Evolutionary conservation across 75 land plant genomes (phyloP), one percentile per base, ranked within the genome.

Genomic region (Pinus taeda): DNA sequence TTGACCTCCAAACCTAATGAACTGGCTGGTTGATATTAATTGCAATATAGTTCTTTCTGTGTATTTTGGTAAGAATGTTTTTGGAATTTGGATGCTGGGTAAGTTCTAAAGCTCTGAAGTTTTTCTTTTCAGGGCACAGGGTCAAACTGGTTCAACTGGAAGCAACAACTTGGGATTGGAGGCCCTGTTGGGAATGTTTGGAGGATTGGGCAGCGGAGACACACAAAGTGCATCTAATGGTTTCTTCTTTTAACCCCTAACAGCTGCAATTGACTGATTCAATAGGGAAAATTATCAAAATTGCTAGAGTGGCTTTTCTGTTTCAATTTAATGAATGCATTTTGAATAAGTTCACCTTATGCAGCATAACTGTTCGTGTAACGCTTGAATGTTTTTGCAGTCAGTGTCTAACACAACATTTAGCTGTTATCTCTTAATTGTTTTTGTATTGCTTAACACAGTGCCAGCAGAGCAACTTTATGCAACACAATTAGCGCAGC

Each of bases 401-500:
- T 49, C 55, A 49, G 1, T 69, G 22, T 2, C 49, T 36, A 3
- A 42, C 3, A n/a, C 8, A 21, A 11, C 11, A 69, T 69, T 8
- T n/a, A 6, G 0, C 39, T 7, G 53, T 57, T 30, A 24, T 7
- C 18, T 57, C 33, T 59, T 55, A 26, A 57, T 15, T 30, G 26
- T 33, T 60, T 56, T 45, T 57, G 15, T 9, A 24, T 75, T 57
- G 75, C 75, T 81, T n/a, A 80, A 73, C 64, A 72, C 87, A 79
- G 90, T 93, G 37, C 91, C 97, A n/a, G 94, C 96, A 24, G 98
- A 95, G 79, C 83, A 95, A 67, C 91, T 88, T 1, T 95, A 93
- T 82, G 98, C 96, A 67, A 78, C 92, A 20, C 97, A 95, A 62
- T 84, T 95, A 20, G 79, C 92, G 0, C 98, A 95, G 77, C 90